phyloP scores from a whole-genome alignment of 2,329 filamentous ascomycete species.

The Fusarium sp. region DNA sequence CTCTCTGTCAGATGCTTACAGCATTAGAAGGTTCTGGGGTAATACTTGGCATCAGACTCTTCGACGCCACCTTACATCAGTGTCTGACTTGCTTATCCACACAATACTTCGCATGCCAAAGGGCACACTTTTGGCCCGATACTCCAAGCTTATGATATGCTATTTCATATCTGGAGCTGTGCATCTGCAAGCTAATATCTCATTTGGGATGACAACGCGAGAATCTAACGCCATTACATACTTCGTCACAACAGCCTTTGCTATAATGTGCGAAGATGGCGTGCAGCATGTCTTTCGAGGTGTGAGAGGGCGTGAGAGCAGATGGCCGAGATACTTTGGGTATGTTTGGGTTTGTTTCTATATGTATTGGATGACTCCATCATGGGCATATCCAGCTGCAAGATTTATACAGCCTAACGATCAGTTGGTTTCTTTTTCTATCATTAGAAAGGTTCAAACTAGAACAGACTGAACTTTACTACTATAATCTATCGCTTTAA shows the following conservation, averaged over 20 bases:
- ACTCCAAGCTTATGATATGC: constrained; percentile 28
- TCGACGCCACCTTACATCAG: constrained; percentile 29
- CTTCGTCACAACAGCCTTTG: constrained; percentile 25
- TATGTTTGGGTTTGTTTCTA: constrained; percentile 30
- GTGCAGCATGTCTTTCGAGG: constrained; percentile 11
- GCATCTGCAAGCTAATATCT: constrained; percentile 30
- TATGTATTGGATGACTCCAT: constrained; percentile 40
- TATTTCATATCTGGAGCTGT: constrained; percentile 34
- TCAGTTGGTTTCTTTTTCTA: constrained; percentile 17
- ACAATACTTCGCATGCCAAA: constrained; percentile 13
- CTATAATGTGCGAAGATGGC: constrained; percentile 32
- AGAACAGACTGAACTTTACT: too few species aligned
- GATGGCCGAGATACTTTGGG: constrained; percentile 13
- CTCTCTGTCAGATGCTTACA: constrained; percentile 26
- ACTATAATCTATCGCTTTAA: too few species aligned
- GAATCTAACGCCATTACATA: constrained; percentile 29
- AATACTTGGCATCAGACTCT: constrained; percentile 37
- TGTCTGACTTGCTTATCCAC: constrained; percentile 26
- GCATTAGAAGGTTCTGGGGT: constrained; percentile 34
- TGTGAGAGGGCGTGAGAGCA: background rate
- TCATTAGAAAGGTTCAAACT: background rate
- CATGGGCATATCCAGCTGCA: constrained; percentile 36
- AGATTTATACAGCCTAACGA: constrained; percentile 26
- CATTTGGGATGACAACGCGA: constrained; percentile 22
- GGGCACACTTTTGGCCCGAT: constrained; percentile 18